Evolutionary conservation across 108 stramenopile species (phyloP), one percentile per base, ranked within the genome.

Genomic region (Skeletonema costatum): DNA sequence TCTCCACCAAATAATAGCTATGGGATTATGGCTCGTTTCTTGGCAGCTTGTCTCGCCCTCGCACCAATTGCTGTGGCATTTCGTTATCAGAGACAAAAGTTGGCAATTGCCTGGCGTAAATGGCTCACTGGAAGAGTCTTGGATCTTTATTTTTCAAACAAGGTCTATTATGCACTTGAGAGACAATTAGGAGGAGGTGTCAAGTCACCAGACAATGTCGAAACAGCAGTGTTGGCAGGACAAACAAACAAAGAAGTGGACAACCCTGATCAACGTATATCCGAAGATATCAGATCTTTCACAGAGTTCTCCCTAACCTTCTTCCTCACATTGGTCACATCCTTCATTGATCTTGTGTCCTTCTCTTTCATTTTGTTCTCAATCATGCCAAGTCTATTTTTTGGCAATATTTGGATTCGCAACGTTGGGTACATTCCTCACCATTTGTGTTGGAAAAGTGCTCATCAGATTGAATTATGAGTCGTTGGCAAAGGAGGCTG

Each of bases 1-100:
- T 36, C 44, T n/a, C 16, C 14, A 0, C 14, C 16, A n/a, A 46
- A 46, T 25, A 25, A 46, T 16, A 46, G 44, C 44, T 86, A 88
- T 46, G 14, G 31, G 21, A 82, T 89, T 56, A 85, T 89, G 68
- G 12, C 38, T 30, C 66, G 81, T 21, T 94, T 92, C 65, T 30
- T 81, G 17, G 64, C 48, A 0, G 91, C 93, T 0, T 50, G 93
- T 64, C 58, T 75, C 17, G 60, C 81, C 1, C 78, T 90, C 53
- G 87, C 90, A 11, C 95, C 95, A 5, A 87, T 94, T n/a, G 84
- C 83, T 46, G 95, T 96, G 17, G 82, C 82, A 7, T 96, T 94
- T 73, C 53, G 90, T 19, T 96, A 73, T 69, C 76, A 85, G 19
- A 19, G 75, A 39, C 83, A 88, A 66, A 74, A 58, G 60, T 60